Base-by-base conservation (phyloP, 176 grass and related monocot species). In the Carex pumila region DNA sequence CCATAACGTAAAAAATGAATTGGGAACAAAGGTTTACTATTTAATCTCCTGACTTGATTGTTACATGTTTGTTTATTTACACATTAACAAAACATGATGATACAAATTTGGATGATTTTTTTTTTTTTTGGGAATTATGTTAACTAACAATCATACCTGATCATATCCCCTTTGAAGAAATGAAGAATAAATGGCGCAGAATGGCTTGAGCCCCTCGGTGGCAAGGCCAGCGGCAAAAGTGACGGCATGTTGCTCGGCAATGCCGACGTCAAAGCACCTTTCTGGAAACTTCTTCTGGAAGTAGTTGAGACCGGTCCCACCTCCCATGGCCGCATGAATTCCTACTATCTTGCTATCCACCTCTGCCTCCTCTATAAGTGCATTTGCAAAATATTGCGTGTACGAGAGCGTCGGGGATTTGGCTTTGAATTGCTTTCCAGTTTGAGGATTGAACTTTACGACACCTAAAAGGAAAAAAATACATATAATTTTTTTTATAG, bases 91-190 rank as follows among this genome's bases (percentile, higher is more conserved):
- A 37, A 68, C 4, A 15, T 15, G 12, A 14, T 13, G 0, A 53
- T 75, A 29, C 17, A 52, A 53, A 54, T 25, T 47, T 73, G 50
- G 13, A 25, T 13, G 19, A 14, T 12, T 34, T 34, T 39, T 39
- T 39, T 39, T 39, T 37, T 37, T 39, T 39, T 4, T 39, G 4
- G 37, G 37, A 6, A 4, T 39, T 69, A 8, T n/a, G 6, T n/a
- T 4, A 66, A 65, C 62, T 68, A 17, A 7, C 12, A 31, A 68
- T n/a, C 43, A 68, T 87, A 90, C 88, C 81, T 99, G 93, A 84
- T 99, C 96, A 88, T 99, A 99, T 2, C 96, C 96, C 45, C 96
- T 91, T 88, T 99, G 93, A 43, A 99, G 91, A 80, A 99, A 99
- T 2, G 93, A 93, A 1, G 96, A 99, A 85, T 99, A 99, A 84